Base-by-base conservation (phyloP, 345 rosid genomes). In the Cardamine occulta region DNA sequence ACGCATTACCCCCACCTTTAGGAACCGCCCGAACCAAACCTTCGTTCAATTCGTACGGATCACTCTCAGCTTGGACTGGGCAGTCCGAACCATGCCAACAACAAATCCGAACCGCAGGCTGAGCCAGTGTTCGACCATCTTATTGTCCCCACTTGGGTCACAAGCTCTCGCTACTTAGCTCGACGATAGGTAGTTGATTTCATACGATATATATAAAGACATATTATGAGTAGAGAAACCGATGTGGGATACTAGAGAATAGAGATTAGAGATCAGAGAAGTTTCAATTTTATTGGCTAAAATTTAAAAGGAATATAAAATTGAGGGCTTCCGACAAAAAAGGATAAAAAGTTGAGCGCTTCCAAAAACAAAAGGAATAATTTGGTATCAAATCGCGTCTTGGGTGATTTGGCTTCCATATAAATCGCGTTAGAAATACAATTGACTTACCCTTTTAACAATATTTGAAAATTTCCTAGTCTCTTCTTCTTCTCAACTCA, bases 51-150 rank as follows among this genome's bases (percentile, higher is more conserved):
- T 1, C 69, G 12, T 1, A 3, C 70, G 12, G 28, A 2, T 47
- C 70, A 65, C 70, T 47, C 56, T 47, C 39, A 47, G 28, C 70
- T 29, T 65, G 44, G 57, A 48, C 57, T 11, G 44, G 70, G 57
- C 29, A 8, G 29, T 48, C 44, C 57, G 40, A 65, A 29, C 12
- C 2, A 48, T 28, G 42, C 40, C 68, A 29, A 52, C 15, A 51
- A 4, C 56, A 52, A 11, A 52, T 21, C 56, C 56, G 15, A 4
- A 31, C 31, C 15, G 31, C 12, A 1, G n/a, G 31, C 15, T 7
- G 31, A 23, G 8, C 8, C 57, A 53, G 57, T 48, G 53, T 48
- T 18, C 53, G 12, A 48, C 53, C 12, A 18, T 48, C 23, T 7
- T 17, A 7, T 7, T 2, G 24, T 48, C 23, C 53, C 53, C 53